Evolutionary conservation across 176 grass and related monocot species (phyloP).

Genomic region (Cymbopogon citratus): DNA sequence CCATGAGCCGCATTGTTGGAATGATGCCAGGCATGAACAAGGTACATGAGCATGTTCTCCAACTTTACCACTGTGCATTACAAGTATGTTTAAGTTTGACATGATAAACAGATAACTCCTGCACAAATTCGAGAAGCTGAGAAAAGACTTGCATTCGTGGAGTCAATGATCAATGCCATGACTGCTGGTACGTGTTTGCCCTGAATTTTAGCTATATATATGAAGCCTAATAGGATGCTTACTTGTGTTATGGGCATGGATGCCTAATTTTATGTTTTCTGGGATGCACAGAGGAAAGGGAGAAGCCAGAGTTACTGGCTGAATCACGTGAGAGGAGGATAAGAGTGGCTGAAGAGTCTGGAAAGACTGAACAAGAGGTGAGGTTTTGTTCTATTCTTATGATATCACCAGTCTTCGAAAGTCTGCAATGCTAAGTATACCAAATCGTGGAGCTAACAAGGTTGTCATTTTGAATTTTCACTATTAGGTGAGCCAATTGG

Average conservation of each 20-base stretch:
- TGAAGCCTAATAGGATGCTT: neutral
- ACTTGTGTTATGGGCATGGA: neutral
- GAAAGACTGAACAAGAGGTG: slow-evolving; percentile 91
- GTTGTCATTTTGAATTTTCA: neutral
- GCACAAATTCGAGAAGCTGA: slow-evolving; percentile 96
- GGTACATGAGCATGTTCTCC: slow-evolving; percentile 26
- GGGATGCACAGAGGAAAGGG: slow-evolving; percentile 59
- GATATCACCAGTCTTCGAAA: neutral
- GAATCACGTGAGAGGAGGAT: slow-evolving; percentile 69
- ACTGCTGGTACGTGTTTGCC: neutral
- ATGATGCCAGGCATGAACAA: slow-evolving; percentile 69
- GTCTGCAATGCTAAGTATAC: neutral
- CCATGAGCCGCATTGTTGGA: slow-evolving; percentile 48
- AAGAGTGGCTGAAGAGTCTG: slow-evolving; percentile 75
- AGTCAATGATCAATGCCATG: slow-evolving; percentile 60
- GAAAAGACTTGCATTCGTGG: slow-evolving; percentile 76
- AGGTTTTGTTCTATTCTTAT: neutral
- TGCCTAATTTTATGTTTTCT: neutral
- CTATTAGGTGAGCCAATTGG: slow-evolving; percentile 80
- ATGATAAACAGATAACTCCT: slow-evolving; percentile 63
- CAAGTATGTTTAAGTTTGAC: slow-evolving; percentile 10
- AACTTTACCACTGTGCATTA: neutral
- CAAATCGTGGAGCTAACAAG: neutral
- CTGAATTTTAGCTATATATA: neutral
- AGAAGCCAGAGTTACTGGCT: slow-evolving; percentile 72